Evolutionary conservation across 139 green algal genomes (phyloP), one percentile per base, ranked within the genome.

Genomic region (Chlorella sp.): DNA sequence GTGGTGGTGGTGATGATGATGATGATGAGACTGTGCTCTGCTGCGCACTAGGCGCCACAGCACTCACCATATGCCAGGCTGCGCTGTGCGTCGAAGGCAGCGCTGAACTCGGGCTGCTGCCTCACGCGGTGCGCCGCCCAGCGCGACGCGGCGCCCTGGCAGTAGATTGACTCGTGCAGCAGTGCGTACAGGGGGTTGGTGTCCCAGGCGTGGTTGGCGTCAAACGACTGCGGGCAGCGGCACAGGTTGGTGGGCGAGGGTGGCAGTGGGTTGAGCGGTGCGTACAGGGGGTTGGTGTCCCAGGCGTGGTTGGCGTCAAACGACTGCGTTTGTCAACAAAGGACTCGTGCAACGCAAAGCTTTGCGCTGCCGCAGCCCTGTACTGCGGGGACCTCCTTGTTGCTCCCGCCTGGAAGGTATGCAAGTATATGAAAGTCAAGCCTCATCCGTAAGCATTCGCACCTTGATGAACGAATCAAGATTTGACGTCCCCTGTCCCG

Each of bases 121-220:
- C 82, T 73, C 62, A 95, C 75, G 14, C 81, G 72, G 34, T 96
- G 77, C 2, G 89, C 91, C 6, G 89, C 83, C 91, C 90, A 97
- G 69, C 73, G 67, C 30, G 78, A 85, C 5, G 86, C 77, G 5
- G 49, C 77, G 4, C 83, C 85, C 63, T 97, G 87, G 80, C 89
- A 96, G 85, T 99, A 99, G 79, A 97, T 97, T 22, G 88, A n/a
- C 80, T 99, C 95, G 69, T 99, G 95, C 73, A 99, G 82, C 10
- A 98, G 69, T 2, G 89, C 90, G 71, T 98, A 99, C 55, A 99
- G 73, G 0, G 92, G 91, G 82, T 98, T 98, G 71, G 87, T 93
- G 74, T 95, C 91, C 86, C 91, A 98, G 4, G 76, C 23, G 70
- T 93, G 83, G 79, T 79, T 88, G 1, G 75, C 60, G 60, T 96